Conservation (phyloP, 2,329 filamentous ascomycete genomes). For the Exophiala aquamarina region DNA sequence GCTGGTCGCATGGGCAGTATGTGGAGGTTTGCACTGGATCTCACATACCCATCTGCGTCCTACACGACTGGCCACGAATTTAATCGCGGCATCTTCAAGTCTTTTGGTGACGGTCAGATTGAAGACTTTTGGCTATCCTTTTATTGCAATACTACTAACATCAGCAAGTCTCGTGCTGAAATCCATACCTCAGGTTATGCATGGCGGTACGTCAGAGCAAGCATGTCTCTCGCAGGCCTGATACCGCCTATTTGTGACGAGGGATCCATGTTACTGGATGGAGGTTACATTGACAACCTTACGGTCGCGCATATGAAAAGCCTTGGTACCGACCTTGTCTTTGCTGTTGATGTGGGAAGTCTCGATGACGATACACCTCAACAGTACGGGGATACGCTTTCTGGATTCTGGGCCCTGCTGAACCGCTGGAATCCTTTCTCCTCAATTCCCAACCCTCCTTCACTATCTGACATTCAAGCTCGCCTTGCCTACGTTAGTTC, state of each 20-base stretch:
- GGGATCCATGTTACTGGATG: conserved; percentile 93
- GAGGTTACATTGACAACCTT: conserved; percentile 95
- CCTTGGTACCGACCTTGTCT: conserved; percentile 88
- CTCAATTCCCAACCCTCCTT: conserved; percentile 83
- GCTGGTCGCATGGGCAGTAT: conserved; percentile 97
- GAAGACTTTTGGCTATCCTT: conserved; percentile 99
- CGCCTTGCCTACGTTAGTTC: conserved; percentile 92
- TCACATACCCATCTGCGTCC: conserved; percentile 93
- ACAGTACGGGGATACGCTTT: conserved; percentile 88
- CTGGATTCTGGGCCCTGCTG: conserved; percentile 89
- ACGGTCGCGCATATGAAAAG: conserved; percentile 97
- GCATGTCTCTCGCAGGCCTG: conserved; percentile 92
- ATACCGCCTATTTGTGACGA: conserved; percentile 94
- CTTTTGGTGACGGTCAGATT: conserved; percentile 93
- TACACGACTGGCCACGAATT: conserved; percentile 99
- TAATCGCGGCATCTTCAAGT: conserved; percentile 98
- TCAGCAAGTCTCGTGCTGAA: conserved; percentile 87
- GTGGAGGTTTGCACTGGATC: conserved; percentile 94
- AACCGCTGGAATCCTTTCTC: conserved; percentile 99
- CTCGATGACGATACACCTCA: conserved; percentile 92
- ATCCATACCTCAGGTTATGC: conserved; percentile 96
- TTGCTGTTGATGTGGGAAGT: conserved; percentile 91
- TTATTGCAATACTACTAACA: conserved; percentile 99
- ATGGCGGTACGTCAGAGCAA: conserved; percentile 94
- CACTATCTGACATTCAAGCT: conserved; percentile 92